Conservation (phyloP, 371 early-diverging fungal species). For the Rhizopus stolonifer region DNA sequence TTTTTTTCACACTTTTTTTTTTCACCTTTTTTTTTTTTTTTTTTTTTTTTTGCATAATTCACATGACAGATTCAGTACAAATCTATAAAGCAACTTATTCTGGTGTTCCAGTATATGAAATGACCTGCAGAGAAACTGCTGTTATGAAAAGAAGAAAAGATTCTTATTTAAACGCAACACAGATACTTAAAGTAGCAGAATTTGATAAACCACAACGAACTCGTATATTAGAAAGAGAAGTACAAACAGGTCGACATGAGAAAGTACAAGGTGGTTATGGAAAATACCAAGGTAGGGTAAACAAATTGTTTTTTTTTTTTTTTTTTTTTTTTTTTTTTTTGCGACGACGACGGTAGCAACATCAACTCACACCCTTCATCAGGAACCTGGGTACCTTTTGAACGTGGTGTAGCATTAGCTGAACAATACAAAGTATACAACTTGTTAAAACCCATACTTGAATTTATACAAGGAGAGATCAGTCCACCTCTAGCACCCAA, state of each 20-base stretch:
- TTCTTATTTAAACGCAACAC: conserved; percentile 91
- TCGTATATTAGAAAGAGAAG: conserved; percentile 85
- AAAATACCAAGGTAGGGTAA: conserved; percentile 85
- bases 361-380: background rate
- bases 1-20: no score
- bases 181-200: conserved; percentile 91
- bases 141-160: conserved; percentile 88
- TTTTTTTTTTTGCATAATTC: background rate
- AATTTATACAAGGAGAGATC: conserved; percentile 26
- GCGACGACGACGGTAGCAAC: no score
- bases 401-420: conserved; percentile 69
- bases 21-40: conserved; percentile 5
- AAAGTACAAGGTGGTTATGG: conserved; percentile 97
- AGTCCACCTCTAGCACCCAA: conserved; percentile 46
- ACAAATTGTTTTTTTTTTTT: no score
- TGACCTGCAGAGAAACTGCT: conserved; percentile 77
- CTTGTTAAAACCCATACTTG: conserved; percentile 36
- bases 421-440: conserved; percentile 36
- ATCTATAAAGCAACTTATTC: conserved; percentile 80
- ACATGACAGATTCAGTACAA: conserved; percentile 9
- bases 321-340: no score
- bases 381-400: conserved; percentile 77
- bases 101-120: conserved; percentile 90
- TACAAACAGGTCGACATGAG: conserved; percentile 79
- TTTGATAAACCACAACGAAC: conserved; percentile 89